A percentile compares a stretch with the other conserved stretches of the same genome.
These are phyloP conservation scores for Arthrinium puccinioides DNA, from an alignment of 2,329 filamentous ascomycete genomes.

Conservation along the genomic window DNA sequence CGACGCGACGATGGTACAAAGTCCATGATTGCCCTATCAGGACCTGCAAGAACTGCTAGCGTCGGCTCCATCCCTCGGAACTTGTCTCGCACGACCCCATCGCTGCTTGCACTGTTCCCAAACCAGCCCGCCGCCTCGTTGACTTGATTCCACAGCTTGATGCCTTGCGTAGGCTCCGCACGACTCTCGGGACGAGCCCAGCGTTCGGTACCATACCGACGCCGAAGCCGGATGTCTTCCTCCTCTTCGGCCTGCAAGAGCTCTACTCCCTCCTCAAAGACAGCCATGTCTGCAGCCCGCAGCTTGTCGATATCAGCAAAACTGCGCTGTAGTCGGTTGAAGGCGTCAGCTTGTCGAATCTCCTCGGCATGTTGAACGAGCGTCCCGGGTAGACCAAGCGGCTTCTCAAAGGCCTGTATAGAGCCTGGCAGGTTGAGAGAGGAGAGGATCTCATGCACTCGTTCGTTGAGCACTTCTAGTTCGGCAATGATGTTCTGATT, in stretches of 20 bases:
- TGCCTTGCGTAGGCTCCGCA: conserved; percentile 52
- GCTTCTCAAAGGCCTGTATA: conserved; percentile 89
- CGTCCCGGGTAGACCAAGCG: conserved; percentile 78
- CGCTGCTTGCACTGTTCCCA: conserved; percentile 50
- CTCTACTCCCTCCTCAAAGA: conserved; percentile 78
- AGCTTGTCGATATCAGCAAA: conserved; percentile 87
- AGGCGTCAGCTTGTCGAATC: conserved; percentile 81
- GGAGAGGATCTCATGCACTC: conserved; percentile 70
- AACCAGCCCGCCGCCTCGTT: conserved; percentile 84
- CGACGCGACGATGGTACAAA: conserved; percentile 82
- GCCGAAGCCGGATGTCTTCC: conserved; percentile 70
- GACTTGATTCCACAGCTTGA: conserved; percentile 67
- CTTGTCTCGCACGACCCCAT: conserved; percentile 64
- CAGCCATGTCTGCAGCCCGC: conserved; percentile 67
- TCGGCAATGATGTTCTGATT: conserved; percentile 83
- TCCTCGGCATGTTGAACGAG: conserved; percentile 89
- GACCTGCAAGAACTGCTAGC: conserved; percentile 68
- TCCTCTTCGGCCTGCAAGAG: conserved; percentile 72
- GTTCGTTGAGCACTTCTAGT: conserved; percentile 72
- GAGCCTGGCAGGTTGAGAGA: conserved; percentile 87
- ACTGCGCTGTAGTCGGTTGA: conserved; percentile 68
- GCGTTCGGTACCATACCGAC: conserved; percentile 77
- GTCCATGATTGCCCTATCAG: conserved; percentile 74
- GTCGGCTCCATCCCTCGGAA: conserved; percentile 68
- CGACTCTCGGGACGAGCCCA: conserved; percentile 70